Conservation (phyloP, 768 basidiomycete genomes). For the Lentinula raphanica region DNA sequence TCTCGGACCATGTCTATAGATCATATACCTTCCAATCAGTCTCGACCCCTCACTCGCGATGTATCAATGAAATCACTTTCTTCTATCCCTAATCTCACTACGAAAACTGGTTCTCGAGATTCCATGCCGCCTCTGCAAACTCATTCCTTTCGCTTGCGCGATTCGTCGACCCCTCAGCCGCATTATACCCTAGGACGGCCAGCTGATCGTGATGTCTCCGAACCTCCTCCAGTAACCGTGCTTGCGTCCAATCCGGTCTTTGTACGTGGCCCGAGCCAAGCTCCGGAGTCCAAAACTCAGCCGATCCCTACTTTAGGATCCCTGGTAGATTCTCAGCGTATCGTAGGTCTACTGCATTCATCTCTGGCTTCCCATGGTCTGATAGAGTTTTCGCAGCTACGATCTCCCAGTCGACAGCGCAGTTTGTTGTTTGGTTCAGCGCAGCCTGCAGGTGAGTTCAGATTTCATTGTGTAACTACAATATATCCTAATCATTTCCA, state of each 20-base stretch:
- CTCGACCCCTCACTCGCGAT: conserved; percentile 33
- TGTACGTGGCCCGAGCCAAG: conserved; percentile 51
- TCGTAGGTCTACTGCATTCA: conserved; percentile 33
- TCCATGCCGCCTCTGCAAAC: conserved; percentile 39
- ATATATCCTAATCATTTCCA: conserved; percentile 3
- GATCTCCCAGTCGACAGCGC: conserved; percentile 48
- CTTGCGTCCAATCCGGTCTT: conserved; percentile 66
- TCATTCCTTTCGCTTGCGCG: conserved; percentile 58
- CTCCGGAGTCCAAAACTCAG: conserved; percentile 19
- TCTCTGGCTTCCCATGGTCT: conserved; percentile 1
- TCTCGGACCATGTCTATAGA: conserved; percentile 73
- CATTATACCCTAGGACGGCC: conserved; percentile 63
- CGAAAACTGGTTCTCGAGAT: conserved; percentile 26
- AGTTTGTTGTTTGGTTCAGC: conserved; percentile 43
- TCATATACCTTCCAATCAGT: conserved; percentile 36
- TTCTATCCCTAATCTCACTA: conserved; percentile 9
- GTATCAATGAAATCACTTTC: conserved; percentile 29
- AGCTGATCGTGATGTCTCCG: conserved; percentile 54
- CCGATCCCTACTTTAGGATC: conserved; percentile 50
- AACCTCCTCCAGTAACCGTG: conserved; percentile 62
- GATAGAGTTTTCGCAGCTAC: conserved; percentile 28
- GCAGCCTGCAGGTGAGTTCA: conserved; percentile 27
- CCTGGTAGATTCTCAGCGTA: conserved; percentile 51
- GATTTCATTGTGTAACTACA: not conserved
- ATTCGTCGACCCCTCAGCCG: conserved; percentile 69